phyloP scores from a whole-genome alignment of 345 rosid genomes.

The Citropsis articulata region DNA sequence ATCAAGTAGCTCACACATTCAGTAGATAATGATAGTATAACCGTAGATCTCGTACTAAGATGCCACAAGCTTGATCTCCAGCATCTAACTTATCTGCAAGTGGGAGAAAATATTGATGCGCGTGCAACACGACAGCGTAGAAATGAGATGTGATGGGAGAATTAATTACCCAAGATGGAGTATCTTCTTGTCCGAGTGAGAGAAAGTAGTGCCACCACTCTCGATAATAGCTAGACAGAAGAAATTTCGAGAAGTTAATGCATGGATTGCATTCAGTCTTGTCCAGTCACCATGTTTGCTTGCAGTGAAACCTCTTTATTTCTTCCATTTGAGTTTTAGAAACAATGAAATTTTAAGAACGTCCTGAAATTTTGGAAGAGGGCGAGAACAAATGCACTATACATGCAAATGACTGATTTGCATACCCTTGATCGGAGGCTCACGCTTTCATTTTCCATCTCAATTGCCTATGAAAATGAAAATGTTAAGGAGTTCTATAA shows the following conservation, averaged over 20 bases:
- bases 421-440: constrained; percentile 71
- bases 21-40: neutral
- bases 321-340: constrained; percentile 57
- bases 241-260: constrained; percentile 82
- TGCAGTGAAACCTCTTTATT: constrained; percentile 76
- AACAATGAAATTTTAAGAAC: too few species aligned
- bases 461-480: constrained; percentile 54
- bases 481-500: neutral
- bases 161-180: constrained; percentile 69
- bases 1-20: neutral
- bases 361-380: too few species aligned
- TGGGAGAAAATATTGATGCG: neutral
- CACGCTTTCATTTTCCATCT: constrained; percentile 77
- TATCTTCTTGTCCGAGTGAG: constrained; percentile 67
- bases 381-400: neutral
- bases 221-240: constrained; percentile 56
- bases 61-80: neutral
- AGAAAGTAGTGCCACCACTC: constrained; percentile 39
- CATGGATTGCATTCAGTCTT: constrained; percentile 82
- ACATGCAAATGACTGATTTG: neutral
- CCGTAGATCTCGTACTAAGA: neutral
- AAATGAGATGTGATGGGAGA: neutral
- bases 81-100: constrained; percentile 14
- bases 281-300: constrained; percentile 65
- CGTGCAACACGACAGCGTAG: too few species aligned